phyloP scores from a whole-genome alignment of 257 asterid species.

The Nicotiana knightiana region DNA sequence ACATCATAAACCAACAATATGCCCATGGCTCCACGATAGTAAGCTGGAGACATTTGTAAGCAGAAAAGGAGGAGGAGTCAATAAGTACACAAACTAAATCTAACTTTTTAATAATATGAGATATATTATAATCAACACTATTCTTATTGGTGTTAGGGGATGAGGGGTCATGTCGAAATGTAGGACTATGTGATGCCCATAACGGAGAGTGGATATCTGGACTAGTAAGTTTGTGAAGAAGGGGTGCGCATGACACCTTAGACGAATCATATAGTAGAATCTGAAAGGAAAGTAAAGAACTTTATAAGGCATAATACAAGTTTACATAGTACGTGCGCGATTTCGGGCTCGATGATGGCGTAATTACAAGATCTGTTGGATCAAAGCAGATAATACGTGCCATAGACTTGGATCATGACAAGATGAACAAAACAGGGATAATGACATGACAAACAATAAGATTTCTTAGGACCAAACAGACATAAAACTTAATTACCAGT shows the following conservation, averaged over 20 bases:
- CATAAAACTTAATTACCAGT: constrained; percentile 7
- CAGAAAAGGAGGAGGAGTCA: neutral
- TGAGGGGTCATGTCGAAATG: neutral
- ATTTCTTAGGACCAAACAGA: neutral
- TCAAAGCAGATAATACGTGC: too few species aligned
- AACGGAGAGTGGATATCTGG: too few species aligned
- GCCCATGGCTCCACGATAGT: constrained; percentile 48
- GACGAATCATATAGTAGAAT: too few species aligned
- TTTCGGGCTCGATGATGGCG: too few species aligned
- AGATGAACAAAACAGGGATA: neutral
- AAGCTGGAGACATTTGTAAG: constrained; percentile 23
- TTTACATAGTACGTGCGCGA: too few species aligned
- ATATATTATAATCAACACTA: neutral
- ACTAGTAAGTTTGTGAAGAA: too few species aligned
- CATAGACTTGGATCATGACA: too few species aligned
- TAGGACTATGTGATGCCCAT: neutral
- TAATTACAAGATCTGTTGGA: too few species aligned
- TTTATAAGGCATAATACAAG: too few species aligned
- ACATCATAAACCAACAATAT: constrained; percentile 45
- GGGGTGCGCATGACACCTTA: too few species aligned
- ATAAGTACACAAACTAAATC: neutral
- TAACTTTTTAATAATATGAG: neutral
- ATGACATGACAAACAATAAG: neutral
- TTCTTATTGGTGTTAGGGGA: neutral
- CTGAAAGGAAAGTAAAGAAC: too few species aligned